Conservation (phyloP, 1,139 yeast species). For the Debaryomyces nepalensis region DNA sequence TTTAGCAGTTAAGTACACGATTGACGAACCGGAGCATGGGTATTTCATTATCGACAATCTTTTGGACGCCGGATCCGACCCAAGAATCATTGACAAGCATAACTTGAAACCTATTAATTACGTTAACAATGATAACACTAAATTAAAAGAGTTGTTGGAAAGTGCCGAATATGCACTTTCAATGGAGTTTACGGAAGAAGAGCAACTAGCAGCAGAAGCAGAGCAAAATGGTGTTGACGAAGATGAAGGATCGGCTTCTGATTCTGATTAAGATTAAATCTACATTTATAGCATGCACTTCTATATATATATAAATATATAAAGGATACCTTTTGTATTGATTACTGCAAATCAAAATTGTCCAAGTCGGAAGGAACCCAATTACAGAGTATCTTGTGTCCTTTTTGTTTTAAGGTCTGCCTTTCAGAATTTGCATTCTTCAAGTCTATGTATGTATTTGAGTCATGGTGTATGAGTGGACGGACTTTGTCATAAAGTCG, state of each 20-base stretch:
- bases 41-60: conserved; percentile 76
- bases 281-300: conserved; percentile 12
- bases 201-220: conserved; percentile 28
- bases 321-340: background rate
- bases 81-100: conserved; percentile 47
- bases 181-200: conserved; percentile 40
- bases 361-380: conserved; percentile 42
- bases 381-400: conserved; percentile 26
- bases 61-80: conserved; percentile 92
- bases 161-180: conserved; percentile 78
- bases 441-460: conserved; percentile 29
- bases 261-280: conserved; percentile 26
- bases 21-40: conserved; percentile 86
- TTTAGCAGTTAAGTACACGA: conserved; percentile 75
- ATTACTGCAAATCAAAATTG: conserved; percentile 28
- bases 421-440: conserved; percentile 31
- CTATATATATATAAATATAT: conserved; percentile 16
- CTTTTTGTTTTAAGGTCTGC: conserved; percentile 28
- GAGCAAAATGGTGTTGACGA: conserved; percentile 28
- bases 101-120: conserved; percentile 76
- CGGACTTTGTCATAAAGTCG: conserved; percentile 26
- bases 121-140: conserved; percentile 54
- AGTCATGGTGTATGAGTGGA: conserved; percentile 15
- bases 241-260: conserved; percentile 43
- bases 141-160: conserved; percentile 65